Evolutionary conservation across 495 filamentous ascomycete species (phyloP).

Genomic region (Pyrenula aspistea): DNA sequence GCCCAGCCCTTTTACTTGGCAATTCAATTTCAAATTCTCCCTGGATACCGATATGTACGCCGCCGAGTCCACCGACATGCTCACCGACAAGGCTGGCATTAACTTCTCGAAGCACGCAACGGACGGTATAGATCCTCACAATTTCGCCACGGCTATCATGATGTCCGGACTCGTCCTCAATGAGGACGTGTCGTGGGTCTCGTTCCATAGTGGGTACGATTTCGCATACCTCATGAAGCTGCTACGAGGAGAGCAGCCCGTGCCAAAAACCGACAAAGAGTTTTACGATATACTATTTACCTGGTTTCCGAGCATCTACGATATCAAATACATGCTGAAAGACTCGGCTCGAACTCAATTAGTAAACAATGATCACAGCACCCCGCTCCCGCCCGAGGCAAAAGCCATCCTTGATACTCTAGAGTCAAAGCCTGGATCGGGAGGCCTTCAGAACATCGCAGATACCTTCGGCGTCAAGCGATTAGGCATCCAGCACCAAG

Average conservation of each 20-base stretch:
- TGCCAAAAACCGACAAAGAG: constrained; percentile 77
- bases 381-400: constrained; percentile 47
- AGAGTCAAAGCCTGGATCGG: constrained; percentile 61
- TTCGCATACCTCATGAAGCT: constrained; percentile 96
- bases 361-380: constrained; percentile 26
- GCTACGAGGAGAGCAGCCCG: constrained; percentile 52
- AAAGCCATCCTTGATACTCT: constrained; percentile 63
- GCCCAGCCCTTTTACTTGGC: constrained; percentile 85
- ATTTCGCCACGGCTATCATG: constrained; percentile 81
- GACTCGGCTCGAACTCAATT: constrained; percentile 57
- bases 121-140: constrained; percentile 80
- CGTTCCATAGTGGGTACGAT: constrained; percentile 98
- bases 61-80: constrained; percentile 77
- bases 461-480: constrained; percentile 84
- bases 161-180: constrained; percentile 83
- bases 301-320: constrained; percentile 87
- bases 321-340: constrained; percentile 97
- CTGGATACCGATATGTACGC: constrained; percentile 94
- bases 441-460: constrained; percentile 85
- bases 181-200: constrained; percentile 86
- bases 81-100: constrained; percentile 66
- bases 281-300: constrained; percentile 75
- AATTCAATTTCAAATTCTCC: constrained; percentile 97
- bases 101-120: constrained; percentile 73
- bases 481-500: constrained; percentile 75